Evolutionary conservation across 495 filamentous ascomycete species (phyloP).

Genomic region (Astrothelium macrocarpum): DNA sequence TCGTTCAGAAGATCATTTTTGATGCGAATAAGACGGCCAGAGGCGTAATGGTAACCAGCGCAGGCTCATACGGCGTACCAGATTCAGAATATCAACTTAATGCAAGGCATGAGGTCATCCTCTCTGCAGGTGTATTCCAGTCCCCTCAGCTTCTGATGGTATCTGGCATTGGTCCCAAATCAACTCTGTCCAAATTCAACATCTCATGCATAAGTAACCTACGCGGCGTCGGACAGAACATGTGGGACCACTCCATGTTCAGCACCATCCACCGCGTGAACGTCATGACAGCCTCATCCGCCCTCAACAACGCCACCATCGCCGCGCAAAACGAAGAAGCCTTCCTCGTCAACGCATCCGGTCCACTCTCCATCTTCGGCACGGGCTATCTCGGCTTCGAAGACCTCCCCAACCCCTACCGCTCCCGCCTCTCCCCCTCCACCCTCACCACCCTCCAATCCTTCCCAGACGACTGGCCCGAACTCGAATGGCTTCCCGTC

Average conservation of each 20-base stretch:
- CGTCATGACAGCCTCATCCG: background rate
- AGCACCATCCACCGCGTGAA: constrained; percentile 12
- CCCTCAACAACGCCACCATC: background rate
- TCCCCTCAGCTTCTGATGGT: constrained; percentile 22
- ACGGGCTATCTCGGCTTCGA: constrained; percentile 16
- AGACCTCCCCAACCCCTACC: constrained; percentile 13
- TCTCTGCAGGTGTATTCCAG: constrained; percentile 39
- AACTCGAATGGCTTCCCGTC: constrained; percentile 40
- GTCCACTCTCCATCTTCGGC: constrained; percentile 12
- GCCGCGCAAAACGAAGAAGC: background rate
- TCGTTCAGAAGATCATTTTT: constrained; percentile 7
- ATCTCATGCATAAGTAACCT: constrained; percentile 10
- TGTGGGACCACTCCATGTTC: constrained; percentile 20
- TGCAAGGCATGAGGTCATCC: constrained; percentile 44
- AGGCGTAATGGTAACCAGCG: background rate
- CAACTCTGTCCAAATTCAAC: background rate
- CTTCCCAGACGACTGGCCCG: constrained; percentile 48
- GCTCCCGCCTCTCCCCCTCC: constrained; percentile 7
- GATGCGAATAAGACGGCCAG: background rate
- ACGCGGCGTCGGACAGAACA: constrained; percentile 22
- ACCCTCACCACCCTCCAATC: constrained; percentile 23
- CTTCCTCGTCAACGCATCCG: constrained; percentile 9
- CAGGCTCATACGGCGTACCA: too few species aligned
- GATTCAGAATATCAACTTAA: constrained; percentile 32
- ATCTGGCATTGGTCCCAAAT: constrained; percentile 20